phyloP scores from a whole-genome alignment of 1,284 basidiomycete species.

The Trichosporon sp. region DNA sequence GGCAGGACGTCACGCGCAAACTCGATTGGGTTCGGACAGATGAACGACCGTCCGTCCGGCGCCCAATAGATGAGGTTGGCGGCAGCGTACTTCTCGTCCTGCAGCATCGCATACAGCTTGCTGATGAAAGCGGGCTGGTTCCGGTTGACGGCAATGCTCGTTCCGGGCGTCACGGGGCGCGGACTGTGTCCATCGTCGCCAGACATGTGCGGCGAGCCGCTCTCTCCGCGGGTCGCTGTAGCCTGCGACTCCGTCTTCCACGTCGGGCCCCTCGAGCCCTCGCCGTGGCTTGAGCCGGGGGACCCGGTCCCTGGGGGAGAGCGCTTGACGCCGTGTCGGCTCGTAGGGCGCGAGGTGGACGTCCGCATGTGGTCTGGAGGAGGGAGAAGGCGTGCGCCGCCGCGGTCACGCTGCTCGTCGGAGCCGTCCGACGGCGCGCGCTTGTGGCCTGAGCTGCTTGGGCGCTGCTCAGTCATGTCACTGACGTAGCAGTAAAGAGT shows the following conservation, averaged over 20 bases:
- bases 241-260: background rate
- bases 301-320: background rate
- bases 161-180: slow-evolving; percentile 3
- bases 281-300: background rate
- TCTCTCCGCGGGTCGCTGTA: background rate
- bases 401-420: no score
- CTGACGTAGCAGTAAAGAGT: background rate
- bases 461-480: background rate
- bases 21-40: slow-evolving; percentile 48
- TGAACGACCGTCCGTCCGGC: slow-evolving; percentile 45
- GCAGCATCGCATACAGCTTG: slow-evolving; percentile 48
- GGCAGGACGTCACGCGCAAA: slow-evolving; percentile 48
- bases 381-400: background rate
- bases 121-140: slow-evolving; percentile 48
- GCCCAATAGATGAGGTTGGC: slow-evolving; percentile 47
- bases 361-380: background rate
- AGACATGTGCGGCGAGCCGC: background rate
- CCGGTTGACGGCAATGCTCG: slow-evolving; percentile 17
- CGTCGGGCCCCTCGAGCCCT: background rate
- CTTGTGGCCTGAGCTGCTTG: background rate
- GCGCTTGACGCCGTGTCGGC: background rate
- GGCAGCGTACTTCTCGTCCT: slow-evolving; percentile 42
- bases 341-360: background rate
- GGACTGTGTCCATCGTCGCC: slow-evolving; percentile 12
- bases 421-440: background rate